These are phyloP conservation scores for Chlorophyllum brunneum DNA, from an alignment of 768 basidiomycete genomes.

Conservation along the genomic window DNA sequence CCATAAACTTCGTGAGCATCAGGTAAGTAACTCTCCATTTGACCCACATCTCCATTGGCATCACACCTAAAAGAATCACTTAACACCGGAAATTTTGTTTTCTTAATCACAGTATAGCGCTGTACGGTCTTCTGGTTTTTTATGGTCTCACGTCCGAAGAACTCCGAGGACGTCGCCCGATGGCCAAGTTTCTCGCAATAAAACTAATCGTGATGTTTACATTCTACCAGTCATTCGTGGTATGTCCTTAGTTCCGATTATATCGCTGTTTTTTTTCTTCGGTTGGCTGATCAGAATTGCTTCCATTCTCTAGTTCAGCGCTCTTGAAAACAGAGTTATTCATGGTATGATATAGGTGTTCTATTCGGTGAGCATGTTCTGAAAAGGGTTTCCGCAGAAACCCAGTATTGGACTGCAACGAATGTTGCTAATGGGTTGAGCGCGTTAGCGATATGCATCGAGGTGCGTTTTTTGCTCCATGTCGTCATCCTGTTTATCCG, in stretches of 20 bases:
- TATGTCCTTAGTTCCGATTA: no score
- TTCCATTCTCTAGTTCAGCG: constrained; percentile 47
- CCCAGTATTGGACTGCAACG: constrained; percentile 75
- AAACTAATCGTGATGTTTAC: constrained; percentile 87
- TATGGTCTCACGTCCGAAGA: constrained; percentile 81
- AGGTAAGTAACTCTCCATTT: constrained; percentile 40
- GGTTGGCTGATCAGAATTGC: neutral
- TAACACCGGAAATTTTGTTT: neutral
- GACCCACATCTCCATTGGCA: neutral
- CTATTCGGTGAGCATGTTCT: neutral
- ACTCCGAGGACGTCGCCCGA: constrained; percentile 67
- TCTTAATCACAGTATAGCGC: constrained; percentile 54
- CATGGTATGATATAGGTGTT: constrained; percentile 37
- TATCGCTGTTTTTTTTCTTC: no score
- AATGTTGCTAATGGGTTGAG: constrained; percentile 85
- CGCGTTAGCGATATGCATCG: constrained; percentile 79
- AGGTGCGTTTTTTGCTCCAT: constrained; percentile 41
- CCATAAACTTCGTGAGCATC: constrained; percentile 78
- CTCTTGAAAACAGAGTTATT: constrained; percentile 68
- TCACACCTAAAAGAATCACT: neutral
- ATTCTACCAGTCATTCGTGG: constrained; percentile 81
- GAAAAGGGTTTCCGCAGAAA: constrained; percentile 36
- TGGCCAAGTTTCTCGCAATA: constrained; percentile 84
- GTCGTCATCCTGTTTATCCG: neutral
- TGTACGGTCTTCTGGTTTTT: constrained; percentile 83